Percentiles rank a stretch among this genome's conserved stretches.
These are phyloP conservation scores for Peribolospora kevripleyi DNA, from an alignment of 768 basidiomycete genomes.

Conservation along the genomic window DNA sequence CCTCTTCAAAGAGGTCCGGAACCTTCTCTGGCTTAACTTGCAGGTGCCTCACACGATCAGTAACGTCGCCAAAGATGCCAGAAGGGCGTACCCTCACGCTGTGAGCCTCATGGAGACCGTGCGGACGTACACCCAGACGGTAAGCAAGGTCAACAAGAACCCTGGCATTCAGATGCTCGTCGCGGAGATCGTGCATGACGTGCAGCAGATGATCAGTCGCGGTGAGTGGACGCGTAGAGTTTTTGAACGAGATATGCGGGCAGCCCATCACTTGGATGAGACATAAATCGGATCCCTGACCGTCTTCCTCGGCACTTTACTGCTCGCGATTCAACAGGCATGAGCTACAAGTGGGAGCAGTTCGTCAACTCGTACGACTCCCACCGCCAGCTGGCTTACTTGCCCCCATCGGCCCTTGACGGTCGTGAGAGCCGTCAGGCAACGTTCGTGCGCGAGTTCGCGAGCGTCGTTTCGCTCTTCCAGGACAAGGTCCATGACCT, in stretches of 20 bases:
- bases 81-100: conserved; percentile 91
- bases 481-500: conserved; percentile 94
- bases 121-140: conserved; percentile 85
- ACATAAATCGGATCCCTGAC: not conserved
- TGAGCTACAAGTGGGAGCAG: conserved; percentile 89
- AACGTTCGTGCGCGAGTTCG: conserved; percentile 84
- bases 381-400: conserved; percentile 15
- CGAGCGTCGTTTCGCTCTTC: conserved; percentile 67
- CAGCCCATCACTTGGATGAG: not conserved
- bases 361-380: conserved; percentile 86
- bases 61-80: conserved; percentile 96
- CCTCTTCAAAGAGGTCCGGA: conserved; percentile 92
- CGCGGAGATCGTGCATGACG: conserved; percentile 78
- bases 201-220: conserved; percentile 73
- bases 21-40: conserved; percentile 84
- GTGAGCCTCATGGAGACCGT: conserved; percentile 85
- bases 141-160: conserved; percentile 72
- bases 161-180: conserved; percentile 82
- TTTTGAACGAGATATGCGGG: not conserved
- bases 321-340: conserved; percentile 30
- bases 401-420: conserved; percentile 32
- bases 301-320: too few species aligned
- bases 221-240: conserved; percentile 27
- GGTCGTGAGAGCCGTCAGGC: conserved; percentile 68
- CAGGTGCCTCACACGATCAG: conserved; percentile 81